Evolutionary conservation across 108 stramenopile genomes (phyloP).

Genomic region (Halocafeteria seosinensis): DNA sequence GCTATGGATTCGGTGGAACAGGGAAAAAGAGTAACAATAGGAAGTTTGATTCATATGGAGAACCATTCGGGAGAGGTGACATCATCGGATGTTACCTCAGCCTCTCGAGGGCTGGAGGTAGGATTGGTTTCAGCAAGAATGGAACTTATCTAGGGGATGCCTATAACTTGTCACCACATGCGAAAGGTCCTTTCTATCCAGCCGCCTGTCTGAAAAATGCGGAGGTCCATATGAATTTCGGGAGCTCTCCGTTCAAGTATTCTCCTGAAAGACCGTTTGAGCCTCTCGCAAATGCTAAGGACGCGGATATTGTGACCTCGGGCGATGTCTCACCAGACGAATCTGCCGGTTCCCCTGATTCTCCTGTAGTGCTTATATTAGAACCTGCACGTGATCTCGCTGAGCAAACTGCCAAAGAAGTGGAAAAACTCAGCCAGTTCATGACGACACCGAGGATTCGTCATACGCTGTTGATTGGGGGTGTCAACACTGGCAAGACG

Average conservation of each 20-base stretch:
- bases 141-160: constrained; percentile 21
- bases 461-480: constrained; percentile 27
- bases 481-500: not conserved
- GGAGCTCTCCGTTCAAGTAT: constrained; percentile 3
- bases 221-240: constrained; percentile 10
- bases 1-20: constrained; percentile 39
- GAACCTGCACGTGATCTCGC: constrained; percentile 41
- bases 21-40: constrained; percentile 25
- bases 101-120: not conserved
- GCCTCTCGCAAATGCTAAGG: not conserved
- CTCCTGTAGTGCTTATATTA: constrained; percentile 11
- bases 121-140: constrained; percentile 24
- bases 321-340: no score
- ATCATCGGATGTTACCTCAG: constrained; percentile 28
- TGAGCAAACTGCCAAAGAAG: constrained; percentile 24
- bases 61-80: constrained; percentile 25
- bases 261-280: not conserved
- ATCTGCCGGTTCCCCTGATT: not conserved
- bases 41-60: constrained; percentile 29
- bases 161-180: constrained; percentile 7
- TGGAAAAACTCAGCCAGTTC: not conserved
- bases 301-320: no score
- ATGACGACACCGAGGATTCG: constrained; percentile 14
- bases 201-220: constrained; percentile 26
- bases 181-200: constrained; percentile 26